Conservation (phyloP, 129 eudicot species). For the Lactuca sativa region DNA sequence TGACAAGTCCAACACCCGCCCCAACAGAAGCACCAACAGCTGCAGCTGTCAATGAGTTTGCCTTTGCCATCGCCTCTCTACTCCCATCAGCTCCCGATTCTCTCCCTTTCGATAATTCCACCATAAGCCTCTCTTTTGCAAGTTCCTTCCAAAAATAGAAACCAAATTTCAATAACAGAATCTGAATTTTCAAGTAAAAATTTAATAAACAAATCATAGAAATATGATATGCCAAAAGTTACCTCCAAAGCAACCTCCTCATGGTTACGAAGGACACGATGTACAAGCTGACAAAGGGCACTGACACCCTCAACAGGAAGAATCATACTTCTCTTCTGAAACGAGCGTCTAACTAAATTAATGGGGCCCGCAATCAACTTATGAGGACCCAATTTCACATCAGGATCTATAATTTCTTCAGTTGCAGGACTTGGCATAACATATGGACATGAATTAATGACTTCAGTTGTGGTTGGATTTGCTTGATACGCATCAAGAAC, state of each 20-base stretch:
- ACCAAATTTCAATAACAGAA: not conserved
- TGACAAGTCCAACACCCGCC: conserved; percentile 83
- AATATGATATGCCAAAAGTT: not conserved
- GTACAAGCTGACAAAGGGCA: conserved; percentile 73
- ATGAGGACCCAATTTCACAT: conserved; percentile 42
- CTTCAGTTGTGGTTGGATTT: conserved; percentile 52
- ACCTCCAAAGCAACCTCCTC: conserved; percentile 96
- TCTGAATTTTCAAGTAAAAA: not conserved
- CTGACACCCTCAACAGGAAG: conserved; percentile 93
- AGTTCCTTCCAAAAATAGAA: conserved; percentile 52
- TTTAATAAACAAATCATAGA: not conserved
- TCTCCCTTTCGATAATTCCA: conserved; percentile 67
- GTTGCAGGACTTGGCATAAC: conserved; percentile 66
- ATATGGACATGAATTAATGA: conserved; percentile 85
- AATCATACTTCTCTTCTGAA: conserved; percentile 58
- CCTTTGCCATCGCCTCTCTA: conserved; percentile 64
- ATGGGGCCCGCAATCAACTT: conserved; percentile 57
- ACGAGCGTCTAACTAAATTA: conserved; percentile 57
- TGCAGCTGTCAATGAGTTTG: conserved; percentile 73
- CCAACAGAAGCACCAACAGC: conserved; percentile 96
- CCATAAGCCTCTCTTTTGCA: conserved; percentile 65
- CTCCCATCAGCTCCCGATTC: conserved; percentile 42
- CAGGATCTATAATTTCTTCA: conserved; percentile 34
- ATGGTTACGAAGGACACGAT: conserved; percentile 60
- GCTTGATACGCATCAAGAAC: conserved; percentile 86